Percentiles rank a stretch among this genome's conserved stretches.
phyloP scores from a whole-genome alignment of 108 stramenopile species.

The Chaetoceros tenuissimus region DNA sequence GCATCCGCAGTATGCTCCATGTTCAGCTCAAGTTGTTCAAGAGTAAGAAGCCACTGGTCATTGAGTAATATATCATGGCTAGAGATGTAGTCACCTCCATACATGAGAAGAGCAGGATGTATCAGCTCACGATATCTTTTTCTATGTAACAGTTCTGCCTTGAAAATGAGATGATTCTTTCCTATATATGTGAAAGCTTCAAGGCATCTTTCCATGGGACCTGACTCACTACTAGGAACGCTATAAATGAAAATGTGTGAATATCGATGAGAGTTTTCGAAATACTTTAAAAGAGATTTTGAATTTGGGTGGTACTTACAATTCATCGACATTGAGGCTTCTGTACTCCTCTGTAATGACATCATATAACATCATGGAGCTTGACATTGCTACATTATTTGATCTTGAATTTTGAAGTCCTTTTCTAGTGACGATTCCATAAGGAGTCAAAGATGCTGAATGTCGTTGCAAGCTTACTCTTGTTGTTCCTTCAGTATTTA shows the following conservation, averaged over 20 bases:
- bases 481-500: slow-evolving; percentile 2
- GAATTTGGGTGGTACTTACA: too few relatives aligned
- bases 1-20: not conserved
- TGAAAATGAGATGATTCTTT: not conserved
- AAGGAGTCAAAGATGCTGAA: not conserved
- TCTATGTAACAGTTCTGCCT: too few relatives aligned
- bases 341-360: not conserved
- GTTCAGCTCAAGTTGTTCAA: not conserved
- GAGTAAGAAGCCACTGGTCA: not conserved
- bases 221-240: too few relatives aligned
- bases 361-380: not conserved
- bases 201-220: too few relatives aligned
- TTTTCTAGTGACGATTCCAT: not conserved
- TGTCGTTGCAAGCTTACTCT: not conserved
- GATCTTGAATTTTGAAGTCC: not conserved
- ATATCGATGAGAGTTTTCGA: too few relatives aligned
- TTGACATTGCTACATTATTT: not conserved
- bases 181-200: too few relatives aligned
- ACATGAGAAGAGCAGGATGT: not conserved
- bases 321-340: too few relatives aligned
- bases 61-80: not conserved
- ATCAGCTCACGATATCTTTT: not conserved
- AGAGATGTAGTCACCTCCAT: not conserved
- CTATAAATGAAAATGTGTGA: too few relatives aligned
- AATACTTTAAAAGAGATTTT: too few relatives aligned